These are phyloP conservation scores for Penicillium griseofulvum DNA, from an alignment of 2,329 filamentous ascomycete species.

Conservation along the genomic window DNA sequence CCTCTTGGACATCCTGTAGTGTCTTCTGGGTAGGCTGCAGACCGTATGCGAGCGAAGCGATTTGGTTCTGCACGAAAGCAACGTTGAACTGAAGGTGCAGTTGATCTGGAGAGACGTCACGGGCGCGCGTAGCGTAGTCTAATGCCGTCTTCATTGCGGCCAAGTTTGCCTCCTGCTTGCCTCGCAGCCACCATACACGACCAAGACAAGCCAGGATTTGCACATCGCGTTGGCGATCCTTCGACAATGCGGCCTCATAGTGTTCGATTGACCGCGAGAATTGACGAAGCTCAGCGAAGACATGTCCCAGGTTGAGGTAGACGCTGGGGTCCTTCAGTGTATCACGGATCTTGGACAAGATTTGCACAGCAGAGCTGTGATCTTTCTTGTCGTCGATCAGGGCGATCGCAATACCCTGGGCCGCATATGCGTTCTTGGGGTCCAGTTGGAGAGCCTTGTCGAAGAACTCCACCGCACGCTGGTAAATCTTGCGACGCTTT, in stretches of 20 bases:
- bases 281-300: slow-evolving; percentile 86
- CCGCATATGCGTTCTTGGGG: slow-evolving; percentile 90
- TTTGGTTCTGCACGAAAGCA: slow-evolving; percentile 93
- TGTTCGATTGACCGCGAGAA: slow-evolving; percentile 88
- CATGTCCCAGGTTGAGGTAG: slow-evolving; percentile 89
- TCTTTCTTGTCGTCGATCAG: slow-evolving; percentile 94
- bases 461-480: slow-evolving; percentile 94
- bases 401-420: slow-evolving; percentile 92
- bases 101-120: slow-evolving; percentile 75
- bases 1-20: slow-evolving; percentile 75
- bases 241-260: slow-evolving; percentile 81
- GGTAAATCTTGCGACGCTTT: slow-evolving; percentile 81
- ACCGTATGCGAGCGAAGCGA: slow-evolving; percentile 75
- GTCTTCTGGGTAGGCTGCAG: slow-evolving; percentile 75
- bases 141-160: slow-evolving; percentile 63
- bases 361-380: slow-evolving; percentile 73
- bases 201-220: slow-evolving; percentile 81
- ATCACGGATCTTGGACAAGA: slow-evolving; percentile 87
- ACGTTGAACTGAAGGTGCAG: slow-evolving; percentile 96
- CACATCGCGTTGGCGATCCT: slow-evolving; percentile 74
- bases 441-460: slow-evolving; percentile 97
- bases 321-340: slow-evolving; percentile 85
- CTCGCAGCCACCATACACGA: slow-evolving; percentile 80
- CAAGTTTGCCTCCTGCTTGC: slow-evolving; percentile 64
- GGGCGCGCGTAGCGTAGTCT: slow-evolving; percentile 64